Base-by-base conservation (phyloP, 2,329 filamentous ascomycete genomes). In the Fusarium virguliforme region DNA sequence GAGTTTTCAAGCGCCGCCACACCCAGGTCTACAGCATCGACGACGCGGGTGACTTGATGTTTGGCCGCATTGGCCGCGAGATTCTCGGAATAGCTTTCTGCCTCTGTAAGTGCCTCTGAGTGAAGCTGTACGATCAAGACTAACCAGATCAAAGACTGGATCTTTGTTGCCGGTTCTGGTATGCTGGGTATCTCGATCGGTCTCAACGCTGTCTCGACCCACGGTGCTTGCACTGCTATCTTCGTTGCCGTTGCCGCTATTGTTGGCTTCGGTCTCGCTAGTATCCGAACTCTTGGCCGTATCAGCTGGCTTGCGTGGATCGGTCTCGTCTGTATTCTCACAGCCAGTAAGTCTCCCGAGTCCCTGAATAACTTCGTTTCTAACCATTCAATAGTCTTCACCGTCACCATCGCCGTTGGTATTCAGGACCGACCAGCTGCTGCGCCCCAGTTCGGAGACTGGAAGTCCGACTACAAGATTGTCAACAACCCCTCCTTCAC, bases 1-100 rank as follows among this genome's bases (percentile, higher is more conserved):
- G 84, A 12, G 76, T 79, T 6, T 88, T 88, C 77, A 88, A 88
- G 74, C 72, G 85, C 24, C 77, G 78, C 22, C 86, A 88, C 68
- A 82, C 82, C 3, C 80, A 85, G 46, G 83, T 88, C 1, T 88
- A 88, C 70, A 82, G 85, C 41, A 86, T 88, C 62, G 86, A 87
- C 57, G 86, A 88, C 67, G 86, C 83, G 1, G 86, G 85, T 15
- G 68, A 67, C 4, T 76, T 87, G 32, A 79, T 88, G 12, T 85
- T 86, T 67, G 86, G 86, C 15, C 80, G 77, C 1, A 59, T 81
- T 4, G 85, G 85, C 0, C 81, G 83, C 4, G 83, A 83, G 60
- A 60, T 85, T 26, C 79, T 87, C 22, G 81, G 78, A 4, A 65
- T 73, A 43, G 72, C 76, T 5, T 79, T 81, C 66, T 75, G 77